Conservation (phyloP, 768 basidiomycete genomes). For the Pholiota conissans region DNA sequence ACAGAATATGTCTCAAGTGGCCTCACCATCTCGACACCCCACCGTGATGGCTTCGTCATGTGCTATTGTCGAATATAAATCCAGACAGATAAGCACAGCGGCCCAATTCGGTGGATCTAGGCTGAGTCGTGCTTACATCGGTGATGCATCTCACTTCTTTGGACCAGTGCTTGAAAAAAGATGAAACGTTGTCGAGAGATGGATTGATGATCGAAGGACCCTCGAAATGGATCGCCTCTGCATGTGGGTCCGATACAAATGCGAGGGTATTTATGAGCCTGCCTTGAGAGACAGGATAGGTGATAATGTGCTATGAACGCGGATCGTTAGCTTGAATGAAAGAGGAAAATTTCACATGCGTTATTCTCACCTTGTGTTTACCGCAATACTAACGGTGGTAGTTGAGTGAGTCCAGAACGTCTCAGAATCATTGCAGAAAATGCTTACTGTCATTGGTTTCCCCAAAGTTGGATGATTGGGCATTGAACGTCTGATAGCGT, state of each 20-base stretch:
- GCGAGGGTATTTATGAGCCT: slow-evolving; percentile 30
- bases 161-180: slow-evolving; percentile 43
- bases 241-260: slow-evolving; percentile 26
- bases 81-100: neutral
- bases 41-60: slow-evolving; percentile 34
- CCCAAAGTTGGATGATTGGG: neutral
- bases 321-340: too few species aligned
- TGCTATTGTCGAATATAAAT: too few species aligned
- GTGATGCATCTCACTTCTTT: slow-evolving; percentile 43
- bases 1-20: slow-evolving; percentile 36
- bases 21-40: slow-evolving; percentile 39
- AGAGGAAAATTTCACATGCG: too few species aligned
- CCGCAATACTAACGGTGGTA: slow-evolving; percentile 10
- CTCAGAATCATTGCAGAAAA: too few species aligned
- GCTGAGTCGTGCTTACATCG: slow-evolving; percentile 31
- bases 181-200: slow-evolving; percentile 35
- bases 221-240: slow-evolving; percentile 27
- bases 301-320: slow-evolving; percentile 27
- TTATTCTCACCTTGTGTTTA: neutral
- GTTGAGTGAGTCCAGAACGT: too few species aligned
- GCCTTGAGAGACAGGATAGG: slow-evolving; percentile 34
- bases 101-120: too few species aligned
- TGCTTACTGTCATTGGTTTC: neutral
- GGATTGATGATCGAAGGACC: slow-evolving; percentile 38
- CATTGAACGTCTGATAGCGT: neutral